Conservation (phyloP, 1,284 basidiomycete species). For the Wolfiporia cocos region DNA sequence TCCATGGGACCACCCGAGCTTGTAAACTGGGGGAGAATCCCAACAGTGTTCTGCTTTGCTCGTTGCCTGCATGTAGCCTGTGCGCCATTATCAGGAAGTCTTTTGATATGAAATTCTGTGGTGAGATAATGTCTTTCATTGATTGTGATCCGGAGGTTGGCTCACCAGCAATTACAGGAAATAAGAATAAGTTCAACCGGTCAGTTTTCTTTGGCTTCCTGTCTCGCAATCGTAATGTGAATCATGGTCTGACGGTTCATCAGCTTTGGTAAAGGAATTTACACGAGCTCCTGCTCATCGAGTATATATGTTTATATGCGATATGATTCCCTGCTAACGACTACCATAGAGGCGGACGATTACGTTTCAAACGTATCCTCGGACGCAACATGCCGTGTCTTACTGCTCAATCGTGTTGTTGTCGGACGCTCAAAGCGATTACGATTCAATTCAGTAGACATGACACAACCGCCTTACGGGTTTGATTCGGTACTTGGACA, state of each 20-base stretch:
- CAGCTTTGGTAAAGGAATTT: conserved; percentile 56
- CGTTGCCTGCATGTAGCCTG: conserved; percentile 39
- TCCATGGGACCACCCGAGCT: conserved; percentile 53
- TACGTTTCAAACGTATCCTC: conserved; percentile 38
- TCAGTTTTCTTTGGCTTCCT: conserved; percentile 12
- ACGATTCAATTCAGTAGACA: conserved; percentile 36
- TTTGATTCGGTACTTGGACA: conserved; percentile 46
- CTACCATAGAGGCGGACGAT: conserved; percentile 50
- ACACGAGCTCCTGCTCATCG: conserved; percentile 54
- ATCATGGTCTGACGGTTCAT: background rate
- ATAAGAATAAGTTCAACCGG: conserved; percentile 49
- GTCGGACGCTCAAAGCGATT: conserved; percentile 47
- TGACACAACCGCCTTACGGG: conserved; percentile 29
- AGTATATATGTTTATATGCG: too few relatives aligned
- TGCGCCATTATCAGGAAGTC: conserved; percentile 49
- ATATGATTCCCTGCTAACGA: too few relatives aligned
- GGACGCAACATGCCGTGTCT: conserved; percentile 33
- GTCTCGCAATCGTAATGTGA: background rate
- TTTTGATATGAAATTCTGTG: conserved; percentile 49
- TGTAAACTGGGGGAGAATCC: conserved; percentile 47
- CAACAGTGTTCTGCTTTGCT: conserved; percentile 37
- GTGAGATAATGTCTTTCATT: conserved; percentile 29
- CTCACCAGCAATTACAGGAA: conserved; percentile 29
- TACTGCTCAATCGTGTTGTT: conserved; percentile 54
- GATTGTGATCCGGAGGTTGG: background rate